Evolutionary conservation across 208 protist species (phyloP).

Genomic region (Balamuthia mandrillaris): DNA sequence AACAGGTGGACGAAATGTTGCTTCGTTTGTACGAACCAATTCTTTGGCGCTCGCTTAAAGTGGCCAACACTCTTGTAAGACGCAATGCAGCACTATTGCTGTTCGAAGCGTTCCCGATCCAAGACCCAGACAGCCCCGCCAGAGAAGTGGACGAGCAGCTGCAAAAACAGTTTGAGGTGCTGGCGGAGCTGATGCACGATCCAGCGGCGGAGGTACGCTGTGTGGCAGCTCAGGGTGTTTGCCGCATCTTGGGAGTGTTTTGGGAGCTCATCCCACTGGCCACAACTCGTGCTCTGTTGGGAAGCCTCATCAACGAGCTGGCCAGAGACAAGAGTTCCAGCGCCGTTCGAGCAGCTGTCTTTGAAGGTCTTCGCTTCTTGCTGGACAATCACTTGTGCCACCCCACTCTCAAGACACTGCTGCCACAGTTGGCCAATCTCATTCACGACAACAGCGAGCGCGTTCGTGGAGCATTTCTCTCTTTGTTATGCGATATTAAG

Average conservation of each 20-base stretch:
- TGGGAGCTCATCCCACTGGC: slow-evolving; percentile 69
- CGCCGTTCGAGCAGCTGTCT: slow-evolving; percentile 54
- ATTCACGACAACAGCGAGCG: slow-evolving; percentile 68
- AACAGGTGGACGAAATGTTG: slow-evolving; percentile 69
- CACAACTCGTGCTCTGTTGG: slow-evolving; percentile 40
- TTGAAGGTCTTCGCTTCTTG: slow-evolving; percentile 58
- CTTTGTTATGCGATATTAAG: slow-evolving; percentile 61
- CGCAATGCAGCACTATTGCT: slow-evolving; percentile 63
- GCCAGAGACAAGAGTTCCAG: slow-evolving; percentile 37
- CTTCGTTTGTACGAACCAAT: slow-evolving; percentile 73
- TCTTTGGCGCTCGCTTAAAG: slow-evolving; percentile 69
- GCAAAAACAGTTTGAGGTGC: slow-evolving; percentile 59
- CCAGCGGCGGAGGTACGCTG: slow-evolving; percentile 52
- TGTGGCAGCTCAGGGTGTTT: slow-evolving; percentile 37
- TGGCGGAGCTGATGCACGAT: slow-evolving; percentile 64
- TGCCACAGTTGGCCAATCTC: slow-evolving; percentile 45
- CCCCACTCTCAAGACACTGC: slow-evolving; percentile 5
- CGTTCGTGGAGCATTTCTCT: slow-evolving; percentile 53
- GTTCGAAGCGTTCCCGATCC: slow-evolving; percentile 71
- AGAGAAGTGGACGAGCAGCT: slow-evolving; percentile 49
- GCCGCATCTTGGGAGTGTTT: slow-evolving; percentile 56
- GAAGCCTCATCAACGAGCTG: slow-evolving; percentile 37
- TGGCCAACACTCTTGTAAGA: slow-evolving; percentile 57
- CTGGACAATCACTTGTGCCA: slow-evolving; percentile 64
- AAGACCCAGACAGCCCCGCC: slow-evolving; percentile 42